Evolutionary conservation across 768 basidiomycete genomes (phyloP).

Genomic region (Trametes cingulata): DNA sequence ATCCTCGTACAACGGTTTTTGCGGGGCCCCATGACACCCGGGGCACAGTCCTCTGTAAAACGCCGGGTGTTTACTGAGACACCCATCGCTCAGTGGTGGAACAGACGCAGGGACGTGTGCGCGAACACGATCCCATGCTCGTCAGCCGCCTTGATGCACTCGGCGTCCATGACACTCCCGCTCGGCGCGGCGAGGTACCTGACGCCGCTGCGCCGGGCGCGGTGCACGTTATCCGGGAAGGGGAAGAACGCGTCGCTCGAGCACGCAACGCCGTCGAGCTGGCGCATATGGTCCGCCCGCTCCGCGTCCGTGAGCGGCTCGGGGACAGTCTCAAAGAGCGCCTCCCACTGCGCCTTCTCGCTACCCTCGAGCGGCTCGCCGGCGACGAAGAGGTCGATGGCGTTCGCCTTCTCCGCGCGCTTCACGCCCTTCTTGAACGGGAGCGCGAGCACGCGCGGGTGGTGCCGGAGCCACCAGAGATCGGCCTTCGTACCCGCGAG

Average conservation of each 20-base stretch:
- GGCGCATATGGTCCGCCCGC: conserved; percentile 67
- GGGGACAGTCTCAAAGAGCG: conserved; percentile 75
- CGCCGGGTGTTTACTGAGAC: not conserved
- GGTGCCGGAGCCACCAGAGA: conserved; percentile 98
- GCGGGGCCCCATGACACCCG: not conserved
- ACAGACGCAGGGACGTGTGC: conserved; percentile 84
- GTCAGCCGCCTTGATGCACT: conserved; percentile 95
- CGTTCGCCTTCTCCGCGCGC: conserved; percentile 97
- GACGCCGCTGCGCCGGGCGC: conserved; percentile 89
- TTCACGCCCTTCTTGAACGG: conserved; percentile 98
- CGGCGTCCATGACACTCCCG: conserved; percentile 96
- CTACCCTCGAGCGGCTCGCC: conserved; percentile 87
- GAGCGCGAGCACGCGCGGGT: conserved; percentile 86
- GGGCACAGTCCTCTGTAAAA: too few relatives aligned
- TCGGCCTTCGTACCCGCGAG: conserved; percentile 98
- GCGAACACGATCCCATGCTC: conserved; percentile 91
- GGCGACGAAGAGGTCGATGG: conserved; percentile 94
- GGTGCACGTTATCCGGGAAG: conserved; percentile 96
- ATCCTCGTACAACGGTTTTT: not conserved
- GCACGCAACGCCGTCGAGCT: conserved; percentile 86
- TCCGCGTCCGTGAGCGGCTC: conserved; percentile 66
- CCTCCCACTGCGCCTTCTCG: conserved; percentile 91
- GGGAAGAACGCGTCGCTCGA: conserved; percentile 99
- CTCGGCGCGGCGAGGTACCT: conserved; percentile 88
- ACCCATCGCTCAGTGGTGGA: conserved; percentile 67